A percentile compares a stretch with the other conserved stretches of the same genome.
Conservation (phyloP, 2,329 filamentous ascomycete genomes). For the Botrytis squamosa region DNA sequence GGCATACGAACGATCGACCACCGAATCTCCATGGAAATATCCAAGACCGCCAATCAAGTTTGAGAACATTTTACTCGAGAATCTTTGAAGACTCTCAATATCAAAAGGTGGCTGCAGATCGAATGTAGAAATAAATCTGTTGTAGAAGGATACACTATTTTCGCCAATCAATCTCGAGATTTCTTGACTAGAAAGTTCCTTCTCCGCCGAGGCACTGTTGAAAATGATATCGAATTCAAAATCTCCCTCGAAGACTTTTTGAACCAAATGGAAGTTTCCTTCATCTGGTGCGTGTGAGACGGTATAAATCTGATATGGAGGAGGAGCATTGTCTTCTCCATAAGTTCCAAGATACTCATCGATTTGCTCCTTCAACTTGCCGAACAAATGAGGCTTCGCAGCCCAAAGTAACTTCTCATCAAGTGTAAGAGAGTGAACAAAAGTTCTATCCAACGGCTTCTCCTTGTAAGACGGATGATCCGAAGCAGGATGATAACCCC, state of each 20-base stretch:
- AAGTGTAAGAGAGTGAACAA: slow-evolving; percentile 69
- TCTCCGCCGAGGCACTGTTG: slow-evolving; percentile 68
- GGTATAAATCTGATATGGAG: slow-evolving; percentile 82
- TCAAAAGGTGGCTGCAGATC: slow-evolving; percentile 74
- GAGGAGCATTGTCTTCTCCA: slow-evolving; percentile 66
- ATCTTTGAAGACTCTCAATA: slow-evolving; percentile 68
- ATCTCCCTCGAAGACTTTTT: slow-evolving; percentile 85
- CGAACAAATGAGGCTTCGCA: slow-evolving; percentile 67
- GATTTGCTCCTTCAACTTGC: slow-evolving; percentile 61
- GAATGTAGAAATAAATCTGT: slow-evolving; percentile 72
- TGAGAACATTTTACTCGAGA: slow-evolving; percentile 88
- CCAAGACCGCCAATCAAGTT: slow-evolving; percentile 93
- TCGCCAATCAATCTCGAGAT: slow-evolving; percentile 68
- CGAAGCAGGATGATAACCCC: slow-evolving; percentile 60
- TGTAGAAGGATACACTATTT: slow-evolving; percentile 66
- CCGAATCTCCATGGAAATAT: slow-evolving; percentile 85
- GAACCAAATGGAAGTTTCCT: slow-evolving; percentile 83
- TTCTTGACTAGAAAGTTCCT: slow-evolving; percentile 57
- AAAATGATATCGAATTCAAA: slow-evolving; percentile 95
- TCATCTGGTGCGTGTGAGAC: slow-evolving; percentile 64
- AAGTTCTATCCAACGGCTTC: slow-evolving; percentile 72
- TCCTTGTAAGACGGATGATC: slow-evolving; percentile 63
- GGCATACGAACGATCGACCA: slow-evolving; percentile 90
- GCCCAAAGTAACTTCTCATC: slow-evolving; percentile 78
- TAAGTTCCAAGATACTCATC: slow-evolving; percentile 58